Evolutionary conservation across 2,329 filamentous ascomycete genomes (phyloP), one percentile per base, ranked within the genome.

Genomic region (Ascochyta lentis): DNA sequence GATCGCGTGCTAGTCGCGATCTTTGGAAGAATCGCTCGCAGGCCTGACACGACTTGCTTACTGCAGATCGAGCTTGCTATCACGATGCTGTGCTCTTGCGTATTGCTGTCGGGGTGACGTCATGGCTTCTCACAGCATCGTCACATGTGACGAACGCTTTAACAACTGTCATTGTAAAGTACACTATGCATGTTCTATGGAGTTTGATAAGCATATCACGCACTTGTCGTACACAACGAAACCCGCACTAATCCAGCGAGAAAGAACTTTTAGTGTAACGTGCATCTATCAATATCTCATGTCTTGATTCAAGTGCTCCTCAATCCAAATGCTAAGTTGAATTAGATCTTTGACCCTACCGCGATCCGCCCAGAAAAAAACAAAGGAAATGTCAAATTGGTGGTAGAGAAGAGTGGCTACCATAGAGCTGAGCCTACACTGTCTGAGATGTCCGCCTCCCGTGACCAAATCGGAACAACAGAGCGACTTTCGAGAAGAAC

Each of bases 1-100:
- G 38, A 43, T 51, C 33, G 47, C 38, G 53, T 56, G 53, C 47
- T 47, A 15, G 16, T 29, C 29, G 16, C 24, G 23, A 39, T 33
- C 35, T 23, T n/a, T 33, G n/a, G 29, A 33, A 26, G 31, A 31
- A 42, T 23, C 37, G 22, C 34, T 16, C 46, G 29, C 35, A 46
- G 13, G 24, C 23, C 39, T 31, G 43, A 42, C 22, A 13, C 16
- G 7, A n/a, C 38, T 24, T 9, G 34, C 38, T 33, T 22, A n/a
- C n/a, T 26, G 49, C 23, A 46, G 27, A 9, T 39, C 16, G 33
- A 4, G 19, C 29, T 41, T 12, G 22, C 37, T 39, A 4, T 23
- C n/a, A 19, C 19, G 19, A 39, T 22, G 31, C 8, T 16, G 29
- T 34, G 27, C 39, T 40, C 23, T 22, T 39, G 31, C 33, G 13